Base-by-base conservation (phyloP, 1,284 basidiomycete species). In the Cystobasidium slooffiae region DNA sequence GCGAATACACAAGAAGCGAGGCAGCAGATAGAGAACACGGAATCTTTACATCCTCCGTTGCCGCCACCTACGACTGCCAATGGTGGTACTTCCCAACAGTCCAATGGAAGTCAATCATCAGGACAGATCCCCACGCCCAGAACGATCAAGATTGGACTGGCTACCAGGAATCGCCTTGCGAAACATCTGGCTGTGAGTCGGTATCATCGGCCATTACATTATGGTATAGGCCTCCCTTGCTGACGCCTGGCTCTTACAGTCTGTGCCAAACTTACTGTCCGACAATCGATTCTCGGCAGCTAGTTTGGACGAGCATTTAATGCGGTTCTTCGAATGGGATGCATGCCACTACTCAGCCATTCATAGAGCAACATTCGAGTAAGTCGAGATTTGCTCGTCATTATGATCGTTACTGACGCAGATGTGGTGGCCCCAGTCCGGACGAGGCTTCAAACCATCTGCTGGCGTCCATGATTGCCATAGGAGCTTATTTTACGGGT, bases 351-450 rank as follows among this genome's bases (percentile, higher is more conserved):
- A 68, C 41, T 68, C 72, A 20, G 39, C 58, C 22, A 56, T 74
- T 22, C 72, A 74, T 41, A 52, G 72, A n/a, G 64, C 72, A 18
- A 74, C 72, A 6, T 73, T 73, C 39, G 70, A 73, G 70, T 66
- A 44, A 65, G 70, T 46, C n/a, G 12, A 1, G 16, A 4, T 2
- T 31, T 12, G 20, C 31, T 31, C 5, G 31, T 31, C 9, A 46
- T 37, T 18, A 1, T 9, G 46, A 1, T 6, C 51, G 63, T 1
- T 7, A 14, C 20, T 51, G 16, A 3, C 55, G 51, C 3, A 31
- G 1, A 66, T 14, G 20, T 44, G 14, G 44, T 47, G 7, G 3
- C 12, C 39, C 22, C 55, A 67, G 72, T n/a, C 62, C 63, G 41
- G 70, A 73, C 39, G 53, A 59, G 20, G 70, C 52, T 51, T 39